Evolutionary conservation across 1,284 basidiomycete species (phyloP).

Genomic region (Pseudozyma thailandica): DNA sequence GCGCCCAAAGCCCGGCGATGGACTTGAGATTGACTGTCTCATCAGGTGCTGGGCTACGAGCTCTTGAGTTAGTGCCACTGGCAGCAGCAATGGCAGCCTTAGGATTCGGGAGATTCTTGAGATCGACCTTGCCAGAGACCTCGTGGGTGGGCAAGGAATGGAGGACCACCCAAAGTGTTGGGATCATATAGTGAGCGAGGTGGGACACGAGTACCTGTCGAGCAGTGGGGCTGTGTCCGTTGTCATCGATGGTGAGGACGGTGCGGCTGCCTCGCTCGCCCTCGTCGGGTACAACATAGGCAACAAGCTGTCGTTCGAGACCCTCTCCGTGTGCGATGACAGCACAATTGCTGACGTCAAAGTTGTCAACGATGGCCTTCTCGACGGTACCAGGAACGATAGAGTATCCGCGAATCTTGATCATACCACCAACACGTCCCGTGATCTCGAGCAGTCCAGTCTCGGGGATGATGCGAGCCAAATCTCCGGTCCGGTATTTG

Average conservation of each 20-base stretch:
- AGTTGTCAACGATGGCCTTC: slow-evolving; percentile 61
- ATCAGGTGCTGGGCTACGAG: slow-evolving; percentile 40
- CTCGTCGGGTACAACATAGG: slow-evolving; percentile 62
- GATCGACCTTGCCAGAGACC: slow-evolving; percentile 66
- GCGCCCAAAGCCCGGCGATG: slow-evolving; percentile 61
- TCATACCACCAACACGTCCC: slow-evolving; percentile 66
- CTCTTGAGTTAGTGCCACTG: slow-evolving; percentile 41
- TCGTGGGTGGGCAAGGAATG: slow-evolving; percentile 63
- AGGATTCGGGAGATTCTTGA: slow-evolving; percentile 61
- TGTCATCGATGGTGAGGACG: slow-evolving; percentile 52
- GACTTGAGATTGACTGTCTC: slow-evolving; percentile 57
- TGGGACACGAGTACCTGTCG: slow-evolving; percentile 47
- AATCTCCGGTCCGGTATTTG: slow-evolving; percentile 66
- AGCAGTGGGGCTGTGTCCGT: slow-evolving; percentile 62
- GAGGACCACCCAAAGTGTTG: slow-evolving; percentile 63
- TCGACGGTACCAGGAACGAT: slow-evolving; percentile 63
- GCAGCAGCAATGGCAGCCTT: slow-evolving; percentile 46
- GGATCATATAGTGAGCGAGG: slow-evolving; percentile 67
- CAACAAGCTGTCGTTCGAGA: slow-evolving; percentile 64
- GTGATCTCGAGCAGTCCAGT: slow-evolving; percentile 64
- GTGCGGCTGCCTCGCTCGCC: slow-evolving; percentile 36
- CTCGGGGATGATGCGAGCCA: slow-evolving; percentile 56
- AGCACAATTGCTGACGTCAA: slow-evolving; percentile 62
- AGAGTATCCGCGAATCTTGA: slow-evolving; percentile 66
- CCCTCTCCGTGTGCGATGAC: slow-evolving; percentile 64